A percentile compares a stretch with the other conserved stretches of the same genome.
Conservation (phyloP, 2,329 filamentous ascomycete genomes). For the Sporothrix brunneoviolacea region DNA sequence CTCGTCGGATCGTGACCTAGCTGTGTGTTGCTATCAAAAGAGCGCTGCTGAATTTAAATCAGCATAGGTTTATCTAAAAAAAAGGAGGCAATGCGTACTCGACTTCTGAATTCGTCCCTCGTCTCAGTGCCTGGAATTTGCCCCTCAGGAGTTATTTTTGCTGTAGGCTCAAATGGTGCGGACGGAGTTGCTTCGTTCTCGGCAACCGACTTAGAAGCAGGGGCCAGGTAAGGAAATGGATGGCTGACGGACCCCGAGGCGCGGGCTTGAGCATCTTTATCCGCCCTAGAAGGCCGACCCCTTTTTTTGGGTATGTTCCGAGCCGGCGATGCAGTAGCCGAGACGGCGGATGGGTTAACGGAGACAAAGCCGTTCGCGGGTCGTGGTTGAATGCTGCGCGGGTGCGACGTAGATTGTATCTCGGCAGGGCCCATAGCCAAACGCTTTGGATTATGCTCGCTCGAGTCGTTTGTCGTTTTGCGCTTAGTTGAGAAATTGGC, state of each 20-base stretch:
- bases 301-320: conserved; percentile 21
- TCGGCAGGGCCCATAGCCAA: conserved; percentile 23
- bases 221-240: conserved; percentile 8
- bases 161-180: not conserved
- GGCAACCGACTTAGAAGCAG: conserved; percentile 1
- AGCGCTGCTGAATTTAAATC: not conserved
- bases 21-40: not conserved
- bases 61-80: not conserved
- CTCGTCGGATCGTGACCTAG: not conserved
- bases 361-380: conserved; percentile 2
- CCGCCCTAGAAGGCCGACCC: conserved; percentile 29
- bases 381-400: conserved; percentile 27
- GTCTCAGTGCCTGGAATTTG: no score
- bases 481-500: conserved; percentile 21
- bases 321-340: conserved; percentile 9
- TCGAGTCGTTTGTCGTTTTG: conserved; percentile 25
- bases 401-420: conserved; percentile 3
- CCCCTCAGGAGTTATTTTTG: not conserved
- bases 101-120: no score
- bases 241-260: conserved; percentile 14
- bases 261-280: conserved; percentile 24
- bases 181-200: not conserved
- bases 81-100: no score
- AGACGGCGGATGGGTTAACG: not conserved
- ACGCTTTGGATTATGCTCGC: conserved; percentile 27